Conservation (phyloP, 2,329 filamentous ascomycete species). For the Endocalyx cinctus region DNA sequence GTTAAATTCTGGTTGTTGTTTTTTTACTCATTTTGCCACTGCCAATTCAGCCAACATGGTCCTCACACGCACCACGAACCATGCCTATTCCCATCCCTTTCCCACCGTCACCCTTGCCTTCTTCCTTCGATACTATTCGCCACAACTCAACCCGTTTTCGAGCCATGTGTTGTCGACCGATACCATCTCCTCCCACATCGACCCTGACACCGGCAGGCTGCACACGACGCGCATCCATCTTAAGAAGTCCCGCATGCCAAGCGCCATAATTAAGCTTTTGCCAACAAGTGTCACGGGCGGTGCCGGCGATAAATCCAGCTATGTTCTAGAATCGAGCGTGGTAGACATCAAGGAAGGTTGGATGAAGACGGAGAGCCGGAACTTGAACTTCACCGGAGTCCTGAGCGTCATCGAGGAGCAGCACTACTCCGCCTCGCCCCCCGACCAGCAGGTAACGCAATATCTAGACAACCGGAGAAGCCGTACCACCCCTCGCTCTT, state of each 20-base stretch:
- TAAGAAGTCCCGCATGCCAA: slow-evolving; percentile 74
- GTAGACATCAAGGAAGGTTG: slow-evolving; percentile 76
- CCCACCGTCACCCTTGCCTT: slow-evolving; percentile 82
- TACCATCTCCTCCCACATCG: slow-evolving; percentile 70
- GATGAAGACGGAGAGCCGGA: slow-evolving; percentile 78
- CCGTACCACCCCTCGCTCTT: slow-evolving; percentile 24
- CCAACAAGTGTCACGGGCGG: slow-evolving; percentile 66
- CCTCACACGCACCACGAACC: slow-evolving; percentile 61
- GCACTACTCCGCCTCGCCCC: slow-evolving; percentile 48
- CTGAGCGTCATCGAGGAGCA: slow-evolving; percentile 75
- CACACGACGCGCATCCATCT: slow-evolving; percentile 76
- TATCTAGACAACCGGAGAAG: no score
- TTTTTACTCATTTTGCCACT: no score
- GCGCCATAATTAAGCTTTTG: slow-evolving; percentile 69
- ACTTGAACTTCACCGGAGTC: slow-evolving; percentile 78
- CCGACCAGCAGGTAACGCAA: slow-evolving; percentile 29
- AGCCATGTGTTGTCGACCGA: slow-evolving; percentile 80
- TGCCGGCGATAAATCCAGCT: slow-evolving; percentile 65
- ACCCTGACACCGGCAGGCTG: slow-evolving; percentile 67
- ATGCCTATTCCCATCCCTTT: slow-evolving; percentile 76
- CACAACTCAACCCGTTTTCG: slow-evolving; percentile 70
- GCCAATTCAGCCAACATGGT: no score
- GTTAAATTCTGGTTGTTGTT: no score
- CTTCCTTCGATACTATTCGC: slow-evolving; percentile 78
- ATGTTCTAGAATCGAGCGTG: slow-evolving; percentile 74